Base-by-base conservation (phyloP, 2,329 filamentous ascomycete species). In the Tetracladium maxilliforme region DNA sequence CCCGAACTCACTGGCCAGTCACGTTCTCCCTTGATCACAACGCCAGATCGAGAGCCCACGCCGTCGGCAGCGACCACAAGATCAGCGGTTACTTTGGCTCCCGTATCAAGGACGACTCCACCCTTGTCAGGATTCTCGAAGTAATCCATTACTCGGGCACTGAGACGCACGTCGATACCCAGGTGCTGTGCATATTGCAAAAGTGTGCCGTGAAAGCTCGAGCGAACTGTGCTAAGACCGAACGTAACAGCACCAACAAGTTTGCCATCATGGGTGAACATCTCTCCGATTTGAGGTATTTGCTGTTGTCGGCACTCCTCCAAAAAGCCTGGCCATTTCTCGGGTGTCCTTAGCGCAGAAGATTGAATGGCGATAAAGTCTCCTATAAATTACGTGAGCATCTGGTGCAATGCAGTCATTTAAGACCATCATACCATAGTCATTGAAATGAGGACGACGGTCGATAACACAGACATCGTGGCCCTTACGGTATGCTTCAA, bases 401-500 rank as follows among this genome's bases (percentile, higher is more conserved):
- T n/a, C n/a, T n/a, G n/a, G n/a, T n/a, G n/a, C n/a, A n/a, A n/a
- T n/a, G n/a, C 11, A 23, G 13, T n/a, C 9, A 23, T 23, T 34
- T 19, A 24, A 17, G 30, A 15, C 32, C 11, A 7, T 39, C 49
- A 35, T 39, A 62, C 61, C 61, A 27, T 56, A 52, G 9, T 59
- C 63, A 42, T 63, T 65, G 42, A 64, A 62, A 22, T 50, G 46
- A 10, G 47, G 39, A 29, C 59, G 58, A 13, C 56, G 49, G 28
- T 64, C 60, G 7, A 67, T 46, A 13, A 65, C 45, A 4, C 48
- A 42, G 30, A 51, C 65, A 8, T 49, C 54, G 39, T 73, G 68
- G 6, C 68, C 69, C 42, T 73, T 68, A 12, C 64, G 57, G 23
- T 60, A 47, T 36, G 65, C 70, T 48, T 73, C 68, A 29, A 73